Evolutionary conservation across 208 protist genomes (phyloP).

Genomic region (Acanthamoeba lenticulata): DNA sequence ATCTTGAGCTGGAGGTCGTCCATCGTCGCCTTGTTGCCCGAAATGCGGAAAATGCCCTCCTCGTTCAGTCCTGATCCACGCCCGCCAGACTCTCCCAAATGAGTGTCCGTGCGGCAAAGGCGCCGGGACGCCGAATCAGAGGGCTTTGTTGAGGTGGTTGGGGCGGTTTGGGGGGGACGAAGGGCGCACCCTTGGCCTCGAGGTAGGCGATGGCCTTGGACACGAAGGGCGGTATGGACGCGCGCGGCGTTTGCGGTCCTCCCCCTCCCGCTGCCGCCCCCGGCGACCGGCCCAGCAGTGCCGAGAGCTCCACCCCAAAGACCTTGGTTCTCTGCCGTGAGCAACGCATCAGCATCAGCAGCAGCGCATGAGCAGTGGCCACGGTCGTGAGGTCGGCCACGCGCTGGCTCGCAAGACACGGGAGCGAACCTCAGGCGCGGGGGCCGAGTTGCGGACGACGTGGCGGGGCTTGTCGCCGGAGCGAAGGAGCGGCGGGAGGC

Average conservation of each 20-base stretch:
- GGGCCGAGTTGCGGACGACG: constrained; percentile 30
- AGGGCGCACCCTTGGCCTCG: constrained; percentile 1
- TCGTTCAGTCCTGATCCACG: constrained; percentile 14
- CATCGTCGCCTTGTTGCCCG: constrained; percentile 40
- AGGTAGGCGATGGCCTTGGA: constrained; percentile 55
- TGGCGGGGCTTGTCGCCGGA: constrained; percentile 38
- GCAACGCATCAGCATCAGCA: background rate
- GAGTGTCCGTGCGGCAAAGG: too few relatives aligned
- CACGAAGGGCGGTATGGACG: constrained; percentile 33
- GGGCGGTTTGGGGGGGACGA: background rate
- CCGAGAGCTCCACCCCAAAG: constrained; percentile 43
- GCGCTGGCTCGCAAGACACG: background rate
- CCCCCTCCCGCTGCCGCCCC: too few relatives aligned
- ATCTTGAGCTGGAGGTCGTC: constrained; percentile 52
- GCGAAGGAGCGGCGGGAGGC: constrained; percentile 1
- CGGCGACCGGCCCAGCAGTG: background rate
- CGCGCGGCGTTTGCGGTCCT: constrained; percentile 5
- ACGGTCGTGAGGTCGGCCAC: background rate
- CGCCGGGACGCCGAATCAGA: background rate
- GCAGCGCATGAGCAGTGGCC: background rate
- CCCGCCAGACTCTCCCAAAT: too few relatives aligned
- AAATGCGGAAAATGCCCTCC: constrained; percentile 55
- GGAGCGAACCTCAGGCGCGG: background rate
- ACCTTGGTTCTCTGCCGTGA: constrained; percentile 46
- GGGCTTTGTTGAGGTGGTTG: too few relatives aligned